Evolutionary conservation across 2,329 filamentous ascomycete species (phyloP).

Genomic region (Beauveria scarabaeidicola): DNA sequence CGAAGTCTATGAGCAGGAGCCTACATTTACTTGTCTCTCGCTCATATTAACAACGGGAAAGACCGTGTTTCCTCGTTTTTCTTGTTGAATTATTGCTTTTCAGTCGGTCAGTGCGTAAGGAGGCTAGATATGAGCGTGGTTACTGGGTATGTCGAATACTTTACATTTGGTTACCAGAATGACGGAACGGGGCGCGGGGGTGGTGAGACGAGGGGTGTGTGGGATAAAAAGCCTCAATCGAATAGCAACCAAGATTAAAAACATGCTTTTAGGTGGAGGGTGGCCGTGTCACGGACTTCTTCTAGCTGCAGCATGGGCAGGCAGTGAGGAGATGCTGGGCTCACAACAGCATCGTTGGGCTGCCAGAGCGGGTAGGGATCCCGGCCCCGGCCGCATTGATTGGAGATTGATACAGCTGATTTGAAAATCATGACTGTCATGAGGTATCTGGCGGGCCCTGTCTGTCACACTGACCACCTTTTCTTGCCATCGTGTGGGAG

Average conservation of each 20-base stretch:
- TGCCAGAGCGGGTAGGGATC: background rate
- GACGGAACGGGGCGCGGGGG: slow-evolving; percentile 3
- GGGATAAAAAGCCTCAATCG: background rate
- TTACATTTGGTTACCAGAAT: slow-evolving; percentile 3
- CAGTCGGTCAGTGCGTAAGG: background rate
- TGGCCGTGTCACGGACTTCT: background rate
- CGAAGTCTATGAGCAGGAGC: background rate
- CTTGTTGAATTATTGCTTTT: background rate
- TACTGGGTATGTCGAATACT: background rate
- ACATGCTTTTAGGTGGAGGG: background rate
- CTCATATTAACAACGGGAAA: background rate
- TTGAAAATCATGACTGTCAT: slow-evolving; percentile 1
- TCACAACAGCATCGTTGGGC: background rate
- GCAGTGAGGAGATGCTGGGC: background rate
- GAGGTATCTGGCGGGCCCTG: background rate
- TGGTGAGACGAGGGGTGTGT: background rate
- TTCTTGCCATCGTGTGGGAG: background rate
- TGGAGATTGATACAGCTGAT: background rate
- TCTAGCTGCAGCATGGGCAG: background rate
- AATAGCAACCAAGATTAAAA: background rate
- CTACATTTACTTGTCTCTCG: background rate
- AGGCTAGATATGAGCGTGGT: background rate
- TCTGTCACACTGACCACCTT: slow-evolving; percentile 8
- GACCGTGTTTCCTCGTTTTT: background rate
- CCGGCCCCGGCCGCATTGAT: background rate